These are phyloP conservation scores for Zygosaccharomyces siamensis DNA, from an alignment of 805 yeast genomes.

Conservation along the genomic window DNA sequence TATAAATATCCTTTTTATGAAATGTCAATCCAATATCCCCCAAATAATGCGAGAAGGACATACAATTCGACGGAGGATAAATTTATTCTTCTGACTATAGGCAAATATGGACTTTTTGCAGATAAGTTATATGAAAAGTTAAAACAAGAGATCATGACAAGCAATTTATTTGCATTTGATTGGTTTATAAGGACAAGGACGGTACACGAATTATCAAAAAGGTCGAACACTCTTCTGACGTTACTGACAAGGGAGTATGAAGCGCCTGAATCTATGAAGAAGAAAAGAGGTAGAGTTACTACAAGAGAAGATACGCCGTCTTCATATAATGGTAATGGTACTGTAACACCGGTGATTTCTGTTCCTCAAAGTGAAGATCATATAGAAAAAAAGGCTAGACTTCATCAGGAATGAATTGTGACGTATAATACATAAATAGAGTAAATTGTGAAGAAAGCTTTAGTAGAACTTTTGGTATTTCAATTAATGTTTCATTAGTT, in stretches of 20 bases:
- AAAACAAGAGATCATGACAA: slow-evolving; percentile 55
- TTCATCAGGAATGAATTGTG: slow-evolving; percentile 5
- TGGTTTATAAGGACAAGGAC: slow-evolving; percentile 72
- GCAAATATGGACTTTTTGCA: slow-evolving; percentile 59
- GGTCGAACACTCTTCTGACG: slow-evolving; percentile 60
- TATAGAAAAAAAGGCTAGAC: slow-evolving; percentile 16
- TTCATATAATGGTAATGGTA: slow-evolving; percentile 12
- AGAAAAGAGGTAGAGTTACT: slow-evolving; percentile 35
- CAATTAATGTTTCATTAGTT: not conserved
- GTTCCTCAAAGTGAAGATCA: slow-evolving; percentile 10
- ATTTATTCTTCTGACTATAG: slow-evolving; percentile 54
- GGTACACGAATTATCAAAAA: slow-evolving; percentile 63
- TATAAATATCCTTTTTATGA: slow-evolving; percentile 58
- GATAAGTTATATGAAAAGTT: slow-evolving; percentile 59
- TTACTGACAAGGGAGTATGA: slow-evolving; percentile 69
- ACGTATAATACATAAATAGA: not conserved
- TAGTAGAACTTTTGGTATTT: not conserved
- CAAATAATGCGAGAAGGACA: slow-evolving; percentile 73
- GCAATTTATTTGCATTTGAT: slow-evolving; percentile 62
- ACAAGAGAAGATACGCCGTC: slow-evolving; percentile 21
- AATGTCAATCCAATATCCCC: slow-evolving; percentile 65
- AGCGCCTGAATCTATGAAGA: slow-evolving; percentile 52
- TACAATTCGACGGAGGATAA: slow-evolving; percentile 69
- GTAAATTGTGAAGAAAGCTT: not conserved
- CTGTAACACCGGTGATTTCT: slow-evolving; percentile 9